Evolutionary conservation across 2,329 filamentous ascomycete genomes (phyloP), one percentile per base, ranked within the genome.

Genomic region (Metarhizium rileyi): DNA sequence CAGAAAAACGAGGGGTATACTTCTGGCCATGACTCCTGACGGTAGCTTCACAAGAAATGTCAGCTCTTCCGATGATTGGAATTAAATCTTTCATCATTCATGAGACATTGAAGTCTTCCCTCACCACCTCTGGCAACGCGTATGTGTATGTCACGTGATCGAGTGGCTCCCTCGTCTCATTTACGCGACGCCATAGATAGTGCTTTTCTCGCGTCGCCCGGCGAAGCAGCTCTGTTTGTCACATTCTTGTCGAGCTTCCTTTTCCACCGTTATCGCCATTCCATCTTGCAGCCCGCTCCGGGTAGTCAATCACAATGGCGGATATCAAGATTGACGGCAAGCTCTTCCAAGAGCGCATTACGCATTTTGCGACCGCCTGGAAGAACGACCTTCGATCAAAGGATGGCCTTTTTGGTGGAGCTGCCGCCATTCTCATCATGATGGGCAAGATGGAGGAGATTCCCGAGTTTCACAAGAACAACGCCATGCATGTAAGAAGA

Each of bases 301-400:
- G 55, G 56, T 55, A 63, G 63, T 62, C 59, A 62, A 64, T 65
- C 68, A 74, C 65, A 68, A 82, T 82, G 81, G 77, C 76, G 64
- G 87, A 94, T 71, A 95, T 98, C 73, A 88, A 87, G 73, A 96
- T 98, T 75, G 90, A 97, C 75, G 87, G 85, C 74, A 84, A 86
- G 69, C 76, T 83, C 67, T 98, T 98, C 75, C 90, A 95, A 70
- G 90, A 93, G 74, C 90, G 93, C 65, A 79, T 97, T 58, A 84
- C 84, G 58, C 84, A 86, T 64, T 86, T 98, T 62, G 80, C 90
- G 66, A 83, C 87, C 61, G 83, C 89, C 72, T 98, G 94, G 93
- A 97, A 95, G 76, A 83, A 87, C 61, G 91, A 97, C 76, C 91
- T 95, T 75, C 86, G 90, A 64, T 80, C 85, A 54, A 87, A 86